Evolutionary conservation across 345 rosid species (phyloP), one percentile per base, ranked within the genome.

Genomic region (Pugionium dolabratum): DNA sequence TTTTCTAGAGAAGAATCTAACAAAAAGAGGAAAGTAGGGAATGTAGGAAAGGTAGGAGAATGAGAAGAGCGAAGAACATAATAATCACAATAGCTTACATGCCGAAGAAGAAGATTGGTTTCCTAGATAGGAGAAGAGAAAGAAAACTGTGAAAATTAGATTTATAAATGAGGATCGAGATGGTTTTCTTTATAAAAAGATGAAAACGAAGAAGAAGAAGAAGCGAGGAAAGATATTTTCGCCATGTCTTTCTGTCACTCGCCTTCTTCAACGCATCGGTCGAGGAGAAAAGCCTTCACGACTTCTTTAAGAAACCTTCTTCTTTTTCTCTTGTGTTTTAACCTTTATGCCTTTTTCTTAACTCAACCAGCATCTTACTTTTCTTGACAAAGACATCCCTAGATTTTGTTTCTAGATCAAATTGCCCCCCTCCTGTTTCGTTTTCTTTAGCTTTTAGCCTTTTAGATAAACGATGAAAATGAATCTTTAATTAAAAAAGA

Each of bases 231-330:
- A 11, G 10, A 66, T 50, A 9, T 28, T 9, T 51, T 57, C 71
- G 77, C 79, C 82, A 74, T 78, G 72, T 46, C 56, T 26, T 34
- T 1, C 57, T 28, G 64, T 79, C 79, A 77, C 67, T 79, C 69
- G 69, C 41, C 45, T 31, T n/a, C 62, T 75, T 72, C 78, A 80
- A 79, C 83, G 84, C 86, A 76, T 74, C 86, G 78, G 73, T 48
- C 64, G 41, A 40, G 30, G 54, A 55, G 40, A 18, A 18, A 18
- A 47, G 66, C 80, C 60, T 76, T 82, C 85, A 78, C 85, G 83
- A 66, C 83, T 78, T 72, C 33, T 54, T 51, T 64, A 18, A 36
- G 37, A 67, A 48, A 61, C 30, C 53, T 46, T 40, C 61, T 54
- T 31, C 60, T 40, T 60, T 55, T 74, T 78, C 69, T 33, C 18